phyloP scores from a whole-genome alignment of 768 basidiomycete species.

The Rhodotorula diobovata region DNA sequence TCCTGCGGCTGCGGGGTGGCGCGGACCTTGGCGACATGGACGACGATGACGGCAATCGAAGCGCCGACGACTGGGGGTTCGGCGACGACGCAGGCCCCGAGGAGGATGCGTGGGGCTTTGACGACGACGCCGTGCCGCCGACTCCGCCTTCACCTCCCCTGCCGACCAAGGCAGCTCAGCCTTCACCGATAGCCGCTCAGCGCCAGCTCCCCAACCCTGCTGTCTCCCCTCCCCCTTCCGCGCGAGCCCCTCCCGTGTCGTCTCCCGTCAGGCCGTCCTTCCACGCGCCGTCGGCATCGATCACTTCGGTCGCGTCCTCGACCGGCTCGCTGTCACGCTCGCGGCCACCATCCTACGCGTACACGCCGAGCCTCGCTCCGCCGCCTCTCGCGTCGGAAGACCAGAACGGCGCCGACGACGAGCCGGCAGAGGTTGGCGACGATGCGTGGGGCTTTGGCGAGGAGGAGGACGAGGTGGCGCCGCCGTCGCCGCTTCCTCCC shows the following conservation, averaged over 20 bases:
- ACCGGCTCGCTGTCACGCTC: constrained; percentile 6
- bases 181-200: not conserved
- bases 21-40: constrained; percentile 36
- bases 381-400: not conserved
- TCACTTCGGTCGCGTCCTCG: constrained; percentile 7
- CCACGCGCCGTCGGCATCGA: constrained; percentile 14
- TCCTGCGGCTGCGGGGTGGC: constrained; percentile 25
- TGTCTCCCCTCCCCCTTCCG: not conserved
- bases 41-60: constrained; percentile 24
- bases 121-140: constrained; percentile 7
- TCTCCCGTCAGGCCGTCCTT: not conserved
- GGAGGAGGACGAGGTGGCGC: constrained; percentile 6
- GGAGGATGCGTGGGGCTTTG: constrained; percentile 40
- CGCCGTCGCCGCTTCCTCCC: not conserved
- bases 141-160: not conserved
- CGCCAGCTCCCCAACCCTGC: not conserved
- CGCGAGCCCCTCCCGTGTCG: not conserved
- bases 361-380: constrained; percentile 14
- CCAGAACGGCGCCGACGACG: not conserved
- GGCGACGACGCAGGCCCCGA: constrained; percentile 10
- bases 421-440: constrained; percentile 10
- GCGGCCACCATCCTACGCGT: constrained; percentile 22
- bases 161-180: not conserved
- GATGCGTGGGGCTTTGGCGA: constrained; percentile 38
- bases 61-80: constrained; percentile 34